These are phyloP conservation scores for Wickerhamomyces strasburgensis DNA, from an alignment of 805 yeast genomes.

Conservation along the genomic window DNA sequence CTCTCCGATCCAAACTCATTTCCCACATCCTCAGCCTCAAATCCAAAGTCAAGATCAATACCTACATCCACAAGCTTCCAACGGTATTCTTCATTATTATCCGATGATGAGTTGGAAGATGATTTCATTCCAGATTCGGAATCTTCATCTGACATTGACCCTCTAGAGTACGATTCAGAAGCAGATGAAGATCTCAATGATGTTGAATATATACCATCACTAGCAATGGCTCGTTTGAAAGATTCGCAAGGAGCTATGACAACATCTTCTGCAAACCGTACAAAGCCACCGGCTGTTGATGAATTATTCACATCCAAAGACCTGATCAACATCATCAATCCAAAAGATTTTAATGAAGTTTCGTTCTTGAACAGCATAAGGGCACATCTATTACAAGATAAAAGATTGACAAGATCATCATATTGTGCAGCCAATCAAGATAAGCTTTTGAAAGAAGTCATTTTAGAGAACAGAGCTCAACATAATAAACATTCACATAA, in stretches of 20 bases:
- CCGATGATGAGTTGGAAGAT: constrained; percentile 17
- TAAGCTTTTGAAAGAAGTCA: constrained; percentile 26
- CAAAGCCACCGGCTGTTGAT: constrained; percentile 8
- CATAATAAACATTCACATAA: constrained; percentile 6
- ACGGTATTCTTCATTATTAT: constrained; percentile 1
- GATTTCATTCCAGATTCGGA: constrained; percentile 28
- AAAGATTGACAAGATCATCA: constrained; percentile 31
- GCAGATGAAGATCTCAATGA: constrained; percentile 23
- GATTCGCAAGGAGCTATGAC: constrained; percentile 4
- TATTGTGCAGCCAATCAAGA: constrained; percentile 28
- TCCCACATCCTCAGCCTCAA: too few species aligned
- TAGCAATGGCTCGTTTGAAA: constrained; percentile 11
- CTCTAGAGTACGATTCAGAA: constrained; percentile 30
- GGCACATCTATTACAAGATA: constrained; percentile 20
- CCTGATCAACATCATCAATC: constrained; percentile 26
- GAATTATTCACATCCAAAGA: constrained; percentile 20
- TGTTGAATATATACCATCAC: constrained; percentile 11
- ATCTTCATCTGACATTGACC: constrained; percentile 20
- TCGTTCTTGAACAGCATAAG: constrained; percentile 12
- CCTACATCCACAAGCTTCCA: not conserved
- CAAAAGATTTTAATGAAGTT: constrained; percentile 23
- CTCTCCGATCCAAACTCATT: too few species aligned
- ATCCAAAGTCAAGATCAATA: not conserved
- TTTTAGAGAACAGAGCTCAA: constrained; percentile 23
- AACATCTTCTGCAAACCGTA: not conserved